Percentiles rank a stretch among this genome's conserved stretches.
Evolutionary conservation across 2,329 filamentous ascomycete species (phyloP).

Genomic region (Diaporthe velutina): DNA sequence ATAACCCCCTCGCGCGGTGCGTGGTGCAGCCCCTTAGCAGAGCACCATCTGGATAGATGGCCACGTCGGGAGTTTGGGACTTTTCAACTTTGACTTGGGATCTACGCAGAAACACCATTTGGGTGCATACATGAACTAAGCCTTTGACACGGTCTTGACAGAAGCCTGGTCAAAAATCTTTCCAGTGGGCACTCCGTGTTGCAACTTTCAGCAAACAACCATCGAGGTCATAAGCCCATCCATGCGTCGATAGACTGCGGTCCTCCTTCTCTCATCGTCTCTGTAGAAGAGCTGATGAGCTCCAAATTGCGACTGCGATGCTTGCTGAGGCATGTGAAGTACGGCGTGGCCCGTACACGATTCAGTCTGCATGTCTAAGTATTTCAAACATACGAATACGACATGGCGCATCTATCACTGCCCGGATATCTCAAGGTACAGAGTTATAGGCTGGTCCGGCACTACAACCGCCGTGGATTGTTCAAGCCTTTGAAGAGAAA

Average conservation of each 20-base stretch:
- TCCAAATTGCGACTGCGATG: constrained; percentile 42
- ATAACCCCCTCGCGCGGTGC: background rate
- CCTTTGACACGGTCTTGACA: background rate
- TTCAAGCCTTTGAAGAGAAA: constrained; percentile 57
- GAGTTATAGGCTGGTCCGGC: constrained; percentile 62
- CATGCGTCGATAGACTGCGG: no score
- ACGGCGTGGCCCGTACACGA: constrained; percentile 70
- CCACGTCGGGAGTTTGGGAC: background rate
- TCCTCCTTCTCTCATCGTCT: no score
- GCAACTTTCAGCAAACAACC: no score
- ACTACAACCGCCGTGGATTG: constrained; percentile 70
- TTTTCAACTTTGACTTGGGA: background rate
- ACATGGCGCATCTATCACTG: constrained; percentile 48
- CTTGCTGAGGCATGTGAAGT: constrained; percentile 69
- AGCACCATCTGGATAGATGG: background rate
- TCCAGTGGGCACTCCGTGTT: background rate
- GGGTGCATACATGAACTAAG: background rate
- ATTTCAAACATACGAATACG: background rate
- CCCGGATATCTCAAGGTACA: constrained; percentile 63
- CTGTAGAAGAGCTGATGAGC: background rate
- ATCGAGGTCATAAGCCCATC: background rate
- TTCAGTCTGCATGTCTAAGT: background rate
- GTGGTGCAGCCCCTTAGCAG: no score
- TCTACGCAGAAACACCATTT: background rate
- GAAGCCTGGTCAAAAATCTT: background rate